Evolutionary conservation across 1,139 yeast species (phyloP).

Genomic region (Kluyveromyces marxianus): DNA sequence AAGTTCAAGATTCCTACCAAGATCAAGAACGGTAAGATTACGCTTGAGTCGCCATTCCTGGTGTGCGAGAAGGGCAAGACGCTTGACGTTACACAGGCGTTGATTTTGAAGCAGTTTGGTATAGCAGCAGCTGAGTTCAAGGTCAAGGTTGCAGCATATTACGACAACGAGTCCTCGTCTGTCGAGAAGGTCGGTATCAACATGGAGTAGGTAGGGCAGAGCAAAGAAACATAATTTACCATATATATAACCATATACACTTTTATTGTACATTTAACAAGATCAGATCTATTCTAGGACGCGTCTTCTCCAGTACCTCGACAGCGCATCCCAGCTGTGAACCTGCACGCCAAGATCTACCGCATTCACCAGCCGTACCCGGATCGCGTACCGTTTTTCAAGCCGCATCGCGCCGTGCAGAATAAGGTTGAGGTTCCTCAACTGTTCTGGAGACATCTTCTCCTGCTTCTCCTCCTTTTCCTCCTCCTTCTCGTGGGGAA

Average conservation of each 20-base stretch:
- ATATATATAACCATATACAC: no score
- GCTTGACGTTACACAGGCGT: conserved; percentile 85
- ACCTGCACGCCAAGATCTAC: background rate
- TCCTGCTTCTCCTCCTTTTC: background rate
- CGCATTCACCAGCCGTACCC: background rate
- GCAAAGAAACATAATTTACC: background rate
- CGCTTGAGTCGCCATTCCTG: conserved; percentile 62
- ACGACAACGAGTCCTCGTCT: conserved; percentile 45
- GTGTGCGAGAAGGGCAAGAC: conserved; percentile 77
- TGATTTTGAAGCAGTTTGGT: conserved; percentile 90
- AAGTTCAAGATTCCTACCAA: conserved; percentile 87
- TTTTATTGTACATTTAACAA: no score
- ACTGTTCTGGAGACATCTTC: background rate
- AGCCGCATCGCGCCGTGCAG: conserved; percentile 1
- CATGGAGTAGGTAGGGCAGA: conserved; percentile 21
- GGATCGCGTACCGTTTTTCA: conserved; percentile 1
- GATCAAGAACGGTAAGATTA: conserved; percentile 81
- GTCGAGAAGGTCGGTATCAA: conserved; percentile 30
- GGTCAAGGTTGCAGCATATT: conserved; percentile 70
- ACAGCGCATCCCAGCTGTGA: no score
- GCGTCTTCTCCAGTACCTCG: no score
- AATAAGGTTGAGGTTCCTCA: background rate
- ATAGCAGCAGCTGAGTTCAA: conserved; percentile 88
- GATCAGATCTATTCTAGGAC: no score
- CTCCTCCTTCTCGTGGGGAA: background rate